Evolutionary conservation across 2,329 filamentous ascomycete species (phyloP).

Genomic region (Ophiostoma himal-ulmi): DNA sequence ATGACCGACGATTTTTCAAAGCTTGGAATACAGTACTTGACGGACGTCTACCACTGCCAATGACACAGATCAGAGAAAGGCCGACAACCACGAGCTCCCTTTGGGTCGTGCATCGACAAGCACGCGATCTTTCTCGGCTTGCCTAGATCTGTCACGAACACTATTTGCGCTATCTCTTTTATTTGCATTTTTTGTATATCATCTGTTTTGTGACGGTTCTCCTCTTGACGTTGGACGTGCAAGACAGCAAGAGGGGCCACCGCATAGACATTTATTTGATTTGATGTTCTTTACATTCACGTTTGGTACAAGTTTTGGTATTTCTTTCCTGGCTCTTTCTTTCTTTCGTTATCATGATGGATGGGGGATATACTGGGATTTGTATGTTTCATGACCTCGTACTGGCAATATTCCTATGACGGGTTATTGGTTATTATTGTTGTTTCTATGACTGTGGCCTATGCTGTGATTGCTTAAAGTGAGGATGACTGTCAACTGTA

Average conservation of each 20-base stretch:
- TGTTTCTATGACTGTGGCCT: neutral
- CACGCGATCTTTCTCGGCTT: neutral
- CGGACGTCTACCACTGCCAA: slow-evolving; percentile 1
- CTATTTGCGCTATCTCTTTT: neutral
- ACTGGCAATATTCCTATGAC: slow-evolving; percentile 17
- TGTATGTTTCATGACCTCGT: slow-evolving; percentile 18
- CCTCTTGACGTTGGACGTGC: neutral
- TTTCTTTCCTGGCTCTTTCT: slow-evolving; percentile 11
- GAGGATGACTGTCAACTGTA: neutral
- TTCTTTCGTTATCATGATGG: slow-evolving; percentile 13
- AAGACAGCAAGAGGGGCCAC: neutral
- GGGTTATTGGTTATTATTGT: neutral
- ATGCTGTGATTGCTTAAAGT: neutral
- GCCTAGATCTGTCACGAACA: slow-evolving; percentile 1
- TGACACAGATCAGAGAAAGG: neutral
- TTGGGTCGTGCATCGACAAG: neutral
- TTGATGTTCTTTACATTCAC: slow-evolving; percentile 1
- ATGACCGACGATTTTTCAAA: neutral
- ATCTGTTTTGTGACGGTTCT: neutral
- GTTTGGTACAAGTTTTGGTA: slow-evolving; percentile 13
- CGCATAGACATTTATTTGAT: slow-evolving; percentile 7
- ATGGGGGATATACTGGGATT: slow-evolving; percentile 18
- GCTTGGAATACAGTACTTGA: neutral
- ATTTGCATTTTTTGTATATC: neutral
- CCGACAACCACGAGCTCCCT: neutral